Evolutionary conservation across 345 rosid genomes (phyloP).

Genomic region (Diplotaxis tenuifolia): DNA sequence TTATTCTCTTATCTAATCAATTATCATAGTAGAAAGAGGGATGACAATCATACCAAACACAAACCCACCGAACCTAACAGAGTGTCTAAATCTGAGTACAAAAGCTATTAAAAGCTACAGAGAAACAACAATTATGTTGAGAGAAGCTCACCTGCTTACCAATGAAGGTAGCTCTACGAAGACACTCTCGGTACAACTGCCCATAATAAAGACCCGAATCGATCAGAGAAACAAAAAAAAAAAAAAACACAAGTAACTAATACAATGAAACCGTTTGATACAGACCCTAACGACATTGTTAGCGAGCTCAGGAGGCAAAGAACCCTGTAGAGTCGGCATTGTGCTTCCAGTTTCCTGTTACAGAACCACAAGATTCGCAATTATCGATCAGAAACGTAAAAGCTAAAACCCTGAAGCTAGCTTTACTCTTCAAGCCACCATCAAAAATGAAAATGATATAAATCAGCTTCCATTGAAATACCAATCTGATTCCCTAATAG

Average conservation of each 20-base stretch:
- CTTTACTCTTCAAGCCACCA: no score
- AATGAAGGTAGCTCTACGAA: constrained; percentile 83
- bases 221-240: not conserved
- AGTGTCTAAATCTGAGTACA: not conserved
- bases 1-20: not conserved
- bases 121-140: not conserved
- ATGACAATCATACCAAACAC: constrained; percentile 3
- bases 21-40: not conserved
- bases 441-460: not conserved
- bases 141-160: constrained; percentile 61
- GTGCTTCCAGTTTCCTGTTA: not conserved
- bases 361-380: not conserved
- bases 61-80: constrained; percentile 1
- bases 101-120: not conserved
- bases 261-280: constrained; percentile 15
- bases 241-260: not conserved
- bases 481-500: not conserved
- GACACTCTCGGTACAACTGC: constrained; percentile 96
- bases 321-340: constrained; percentile 85
- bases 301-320: constrained; percentile 93
- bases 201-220: not conserved
- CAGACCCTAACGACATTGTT: constrained; percentile 81
- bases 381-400: not conserved
- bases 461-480: not conserved
- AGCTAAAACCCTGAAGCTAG: not conserved